Evolutionary conservation across 2,329 filamentous ascomycete species (phyloP).

Genomic region (Bipolaris bicolor): DNA sequence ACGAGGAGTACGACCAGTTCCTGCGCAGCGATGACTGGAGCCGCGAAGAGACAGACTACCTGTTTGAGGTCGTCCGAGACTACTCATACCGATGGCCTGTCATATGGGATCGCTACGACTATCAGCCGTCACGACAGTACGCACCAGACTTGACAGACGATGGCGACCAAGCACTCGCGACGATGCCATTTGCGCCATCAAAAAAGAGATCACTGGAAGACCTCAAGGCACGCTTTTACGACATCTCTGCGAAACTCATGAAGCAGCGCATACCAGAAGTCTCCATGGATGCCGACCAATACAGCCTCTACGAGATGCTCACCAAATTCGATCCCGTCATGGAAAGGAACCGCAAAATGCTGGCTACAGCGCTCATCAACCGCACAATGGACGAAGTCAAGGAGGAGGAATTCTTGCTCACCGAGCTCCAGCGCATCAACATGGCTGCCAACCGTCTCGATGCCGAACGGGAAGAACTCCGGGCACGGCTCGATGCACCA

Average conservation of each 20-base stretch:
- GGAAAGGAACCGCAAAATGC: constrained; percentile 81
- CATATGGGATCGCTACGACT: constrained; percentile 93
- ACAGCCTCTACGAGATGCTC: constrained; percentile 82
- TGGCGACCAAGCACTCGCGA: constrained; percentile 36
- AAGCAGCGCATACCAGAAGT: constrained; percentile 49
- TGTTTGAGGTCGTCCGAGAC: constrained; percentile 75
- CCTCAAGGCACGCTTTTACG: constrained; percentile 89
- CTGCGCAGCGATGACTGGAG: constrained; percentile 81
- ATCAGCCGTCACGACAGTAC: constrained; percentile 51
- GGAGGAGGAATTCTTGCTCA: constrained; percentile 86
- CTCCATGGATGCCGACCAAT: constrained; percentile 83
- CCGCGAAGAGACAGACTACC: constrained; percentile 90
- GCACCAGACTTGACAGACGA: constrained; percentile 28
- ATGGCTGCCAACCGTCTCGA: constrained; percentile 85
- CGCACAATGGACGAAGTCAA: constrained; percentile 85
- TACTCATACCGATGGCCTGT: constrained; percentile 90
- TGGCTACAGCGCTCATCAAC: constrained; percentile 78
- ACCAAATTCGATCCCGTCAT: constrained; percentile 81
- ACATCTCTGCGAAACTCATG: constrained; percentile 67
- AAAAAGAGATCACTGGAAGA: constrained; percentile 80
- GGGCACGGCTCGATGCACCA: constrained; percentile 84
- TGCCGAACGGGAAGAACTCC: constrained; percentile 85
- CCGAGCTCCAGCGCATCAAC: constrained; percentile 91
- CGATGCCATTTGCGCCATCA: constrained; percentile 50
- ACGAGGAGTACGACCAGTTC: constrained; percentile 81